Evolutionary conservation across 1,139 yeast genomes (phyloP).

Genomic region (Barnettozyma hawaiiensis): DNA sequence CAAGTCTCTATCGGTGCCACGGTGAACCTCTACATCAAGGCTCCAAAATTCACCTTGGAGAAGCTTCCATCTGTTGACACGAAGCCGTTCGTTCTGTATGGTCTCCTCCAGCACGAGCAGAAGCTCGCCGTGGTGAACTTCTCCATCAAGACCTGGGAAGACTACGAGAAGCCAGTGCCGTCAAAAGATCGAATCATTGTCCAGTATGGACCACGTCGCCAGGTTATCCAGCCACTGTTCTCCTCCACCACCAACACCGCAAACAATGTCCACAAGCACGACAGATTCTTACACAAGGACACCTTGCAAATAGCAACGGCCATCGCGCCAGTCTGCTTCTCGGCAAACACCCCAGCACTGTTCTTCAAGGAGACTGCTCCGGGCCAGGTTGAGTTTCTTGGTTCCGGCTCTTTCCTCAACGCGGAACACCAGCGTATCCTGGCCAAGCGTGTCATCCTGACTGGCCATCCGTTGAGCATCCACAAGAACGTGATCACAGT

Average conservation of each 20-base stretch:
- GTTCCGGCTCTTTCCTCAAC: conserved; percentile 86
- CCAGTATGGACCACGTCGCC: conserved; percentile 91
- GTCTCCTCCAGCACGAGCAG: conserved; percentile 80
- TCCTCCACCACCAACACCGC: conserved; percentile 73
- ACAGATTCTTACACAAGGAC: conserved; percentile 81
- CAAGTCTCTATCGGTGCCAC: conserved; percentile 63
- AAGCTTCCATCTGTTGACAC: conserved; percentile 35
- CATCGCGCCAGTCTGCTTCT: conserved; percentile 80
- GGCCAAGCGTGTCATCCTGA: conserved; percentile 82
- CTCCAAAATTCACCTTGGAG: conserved; percentile 48
- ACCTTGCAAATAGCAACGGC: conserved; percentile 73
- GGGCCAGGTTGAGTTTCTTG: conserved; percentile 61
- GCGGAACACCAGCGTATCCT: conserved; percentile 79
- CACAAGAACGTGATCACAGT: conserved; percentile 89
- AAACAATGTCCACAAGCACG: conserved; percentile 84
- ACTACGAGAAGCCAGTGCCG: conserved; percentile 75
- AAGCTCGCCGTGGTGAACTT: conserved; percentile 79
- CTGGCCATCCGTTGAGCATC: conserved; percentile 94
- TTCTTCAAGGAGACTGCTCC: conserved; percentile 47
- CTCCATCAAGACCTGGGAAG: conserved; percentile 84
- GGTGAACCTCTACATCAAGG: conserved; percentile 54
- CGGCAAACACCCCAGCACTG: conserved; percentile 70
- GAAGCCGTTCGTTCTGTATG: conserved; percentile 60
- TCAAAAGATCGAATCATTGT: conserved; percentile 74
- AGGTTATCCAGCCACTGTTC: conserved; percentile 77